Evolutionary conservation across 2,329 filamentous ascomycete genomes (phyloP).

Genomic region (Ascomycota sp.): DNA sequence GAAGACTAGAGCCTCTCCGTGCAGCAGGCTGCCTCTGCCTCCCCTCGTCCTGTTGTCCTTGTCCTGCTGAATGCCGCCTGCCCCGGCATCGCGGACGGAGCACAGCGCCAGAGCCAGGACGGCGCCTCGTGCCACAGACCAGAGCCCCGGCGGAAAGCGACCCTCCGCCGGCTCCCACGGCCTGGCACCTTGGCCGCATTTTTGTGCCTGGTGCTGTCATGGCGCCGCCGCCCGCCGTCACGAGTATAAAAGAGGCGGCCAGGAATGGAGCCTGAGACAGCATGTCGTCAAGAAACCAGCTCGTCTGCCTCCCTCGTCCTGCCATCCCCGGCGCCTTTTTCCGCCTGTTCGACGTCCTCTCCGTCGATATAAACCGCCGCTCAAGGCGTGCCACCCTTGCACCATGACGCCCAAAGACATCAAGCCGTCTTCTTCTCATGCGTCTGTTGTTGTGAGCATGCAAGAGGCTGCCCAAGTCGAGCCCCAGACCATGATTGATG

Average conservation of each 20-base stretch:
- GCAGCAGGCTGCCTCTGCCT: no score
- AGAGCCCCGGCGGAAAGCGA: no score
- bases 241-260: constrained; percentile 1
- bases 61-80: no score
- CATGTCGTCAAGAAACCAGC: constrained; percentile 1
- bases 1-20: no score
- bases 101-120: no score
- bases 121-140: no score
- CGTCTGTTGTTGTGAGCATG: constrained; percentile 1
- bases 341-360: not conserved
- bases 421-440: constrained; percentile 2
- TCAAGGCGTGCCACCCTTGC: constrained; percentile 1
- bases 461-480: constrained; percentile 5
- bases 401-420: constrained; percentile 1
- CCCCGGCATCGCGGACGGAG: no score
- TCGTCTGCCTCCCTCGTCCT: not conserved
- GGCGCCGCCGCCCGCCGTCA: not conserved
- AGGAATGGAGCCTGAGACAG: constrained; percentile 2
- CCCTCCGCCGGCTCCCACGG: not conserved
- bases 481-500: constrained; percentile 6
- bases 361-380: constrained; percentile 2
- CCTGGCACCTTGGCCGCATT: constrained; percentile 1
- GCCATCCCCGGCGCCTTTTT: not conserved
- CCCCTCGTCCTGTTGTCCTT: no score
- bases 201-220: not conserved